These are phyloP conservation scores for Trypanosoma conorhini DNA, from an alignment of 208 protist genomes.

Conservation along the genomic window DNA sequence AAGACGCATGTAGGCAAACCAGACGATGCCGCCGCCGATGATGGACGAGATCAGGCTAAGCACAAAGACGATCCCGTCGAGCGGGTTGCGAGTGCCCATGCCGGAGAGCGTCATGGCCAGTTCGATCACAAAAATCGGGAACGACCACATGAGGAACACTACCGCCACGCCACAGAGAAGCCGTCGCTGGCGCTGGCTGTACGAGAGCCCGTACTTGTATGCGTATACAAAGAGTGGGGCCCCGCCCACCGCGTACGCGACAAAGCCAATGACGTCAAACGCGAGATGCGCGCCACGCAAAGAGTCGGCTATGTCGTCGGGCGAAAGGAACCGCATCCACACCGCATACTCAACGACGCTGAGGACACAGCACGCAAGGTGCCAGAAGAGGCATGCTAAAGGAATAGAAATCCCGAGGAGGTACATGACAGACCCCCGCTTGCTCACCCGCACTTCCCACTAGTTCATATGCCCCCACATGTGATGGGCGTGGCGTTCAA, in stretches of 20 bases:
- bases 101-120: constrained; percentile 21
- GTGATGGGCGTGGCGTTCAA: too few species aligned
- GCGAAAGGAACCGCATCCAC: constrained; percentile 24
- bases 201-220: constrained; percentile 79
- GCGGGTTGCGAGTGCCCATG: constrained; percentile 8
- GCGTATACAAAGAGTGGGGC: constrained; percentile 77
- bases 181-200: constrained; percentile 26
- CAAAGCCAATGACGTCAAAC: constrained; percentile 59
- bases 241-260: constrained; percentile 38
- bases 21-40: constrained; percentile 45
- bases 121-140: constrained; percentile 65
- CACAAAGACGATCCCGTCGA: constrained; percentile 61
- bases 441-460: background rate
- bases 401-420: constrained; percentile 56
- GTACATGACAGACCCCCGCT: constrained; percentile 33
- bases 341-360: constrained; percentile 57
- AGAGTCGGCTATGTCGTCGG: background rate
- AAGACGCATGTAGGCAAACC: constrained; percentile 71
- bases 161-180: constrained; percentile 50
- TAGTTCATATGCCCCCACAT: too few species aligned
- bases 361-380: constrained; percentile 56
- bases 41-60: constrained; percentile 41
- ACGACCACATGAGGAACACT: constrained; percentile 64
- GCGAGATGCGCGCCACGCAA: constrained; percentile 44
- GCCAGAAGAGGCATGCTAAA: constrained; percentile 63